Base-by-base conservation (phyloP, 23 red algal genomes). In the Gracilaria vermiculophylla region DNA sequence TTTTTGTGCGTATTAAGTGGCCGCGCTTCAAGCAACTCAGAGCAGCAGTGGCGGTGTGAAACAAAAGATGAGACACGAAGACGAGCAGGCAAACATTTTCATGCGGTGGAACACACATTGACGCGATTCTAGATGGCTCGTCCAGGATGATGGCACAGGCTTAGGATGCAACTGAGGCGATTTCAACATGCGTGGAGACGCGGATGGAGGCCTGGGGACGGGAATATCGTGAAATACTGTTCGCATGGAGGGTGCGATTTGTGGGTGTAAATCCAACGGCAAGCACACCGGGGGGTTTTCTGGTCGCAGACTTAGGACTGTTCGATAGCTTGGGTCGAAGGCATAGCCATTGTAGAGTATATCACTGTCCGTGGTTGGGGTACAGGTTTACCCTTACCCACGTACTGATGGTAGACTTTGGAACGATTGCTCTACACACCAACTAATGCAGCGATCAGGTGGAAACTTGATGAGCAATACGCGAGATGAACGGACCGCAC, bases 131-230 rank as follows among this genome's bases (percentile, higher is more conserved):
- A 50, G 76, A 32, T 79, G 76, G 76, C 76, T 50, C 5, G 20
- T 25, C 21, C 34, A 79, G 9, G 76, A 79, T 24, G 76, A 79
- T 16, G 76, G 76, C 19, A 50, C 32, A 20, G 76, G 57, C 17
- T 14, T 57, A 19, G 76, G 76, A 21, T 57, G 55, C 32, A 79
- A 47, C 4, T 3, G 49, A 6, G 35, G 57, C 7, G 39, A 35
- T 33, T 79, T 54, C 50, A 79, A 60, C 53, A 62, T 88, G 69
- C 84, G 77, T 53, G 84, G 84, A 32, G 69, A 62, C 42, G 41
- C 32, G 84, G 12, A 48, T 88, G 58, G 77, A 70, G 84, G 64
- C 41, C 19, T 88, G 84, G 84, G 77, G 66, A 64, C 33, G 84
- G 27, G 20, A 36, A 2, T 88, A 88, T 33, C 43, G 84, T 1